Percentiles rank a stretch among this genome's conserved stretches.
These are phyloP conservation scores for Amphibolis antarctica DNA, from an alignment of 106 monocot species.

Conservation along the genomic window DNA sequence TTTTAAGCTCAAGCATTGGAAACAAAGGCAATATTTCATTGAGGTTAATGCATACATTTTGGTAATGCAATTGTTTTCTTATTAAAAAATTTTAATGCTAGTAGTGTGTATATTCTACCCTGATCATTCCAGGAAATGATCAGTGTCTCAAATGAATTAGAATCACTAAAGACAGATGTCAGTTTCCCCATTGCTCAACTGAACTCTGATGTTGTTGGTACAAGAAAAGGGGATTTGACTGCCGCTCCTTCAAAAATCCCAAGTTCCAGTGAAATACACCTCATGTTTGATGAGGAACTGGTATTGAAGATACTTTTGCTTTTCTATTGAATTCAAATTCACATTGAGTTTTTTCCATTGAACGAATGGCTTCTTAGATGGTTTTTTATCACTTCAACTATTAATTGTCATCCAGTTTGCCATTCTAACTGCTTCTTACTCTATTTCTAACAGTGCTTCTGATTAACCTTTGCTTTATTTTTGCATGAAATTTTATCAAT, in stretches of 20 bases:
- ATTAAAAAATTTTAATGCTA: neutral
- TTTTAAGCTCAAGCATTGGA: slow-evolving; percentile 4
- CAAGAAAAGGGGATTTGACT: neutral
- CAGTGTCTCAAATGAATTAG: neutral
- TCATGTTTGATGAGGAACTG: neutral
- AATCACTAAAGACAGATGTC: neutral
- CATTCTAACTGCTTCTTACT: too few relatives aligned
- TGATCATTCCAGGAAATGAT: neutral
- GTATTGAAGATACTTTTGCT: neutral
- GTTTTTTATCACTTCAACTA: neutral
- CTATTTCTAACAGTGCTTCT: neutral
- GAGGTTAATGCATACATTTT: neutral
- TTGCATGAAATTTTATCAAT: too few relatives aligned
- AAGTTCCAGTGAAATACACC: neutral
- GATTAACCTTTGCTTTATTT: too few relatives aligned
- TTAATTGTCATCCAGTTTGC: too few relatives aligned
- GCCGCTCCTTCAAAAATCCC: neutral
- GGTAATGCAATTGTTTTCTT: neutral
- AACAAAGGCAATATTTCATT: neutral
- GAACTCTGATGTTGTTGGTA: neutral
- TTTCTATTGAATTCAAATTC: neutral
- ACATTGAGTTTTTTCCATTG: neutral
- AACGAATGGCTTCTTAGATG: neutral
- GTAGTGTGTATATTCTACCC: neutral
- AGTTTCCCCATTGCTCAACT: neutral